A percentile compares a stretch with the other conserved stretches of the same genome.
These are phyloP conservation scores for Fagopyrum homotropicum DNA, from an alignment of 148 eudicot genomes.

Conservation along the genomic window DNA sequence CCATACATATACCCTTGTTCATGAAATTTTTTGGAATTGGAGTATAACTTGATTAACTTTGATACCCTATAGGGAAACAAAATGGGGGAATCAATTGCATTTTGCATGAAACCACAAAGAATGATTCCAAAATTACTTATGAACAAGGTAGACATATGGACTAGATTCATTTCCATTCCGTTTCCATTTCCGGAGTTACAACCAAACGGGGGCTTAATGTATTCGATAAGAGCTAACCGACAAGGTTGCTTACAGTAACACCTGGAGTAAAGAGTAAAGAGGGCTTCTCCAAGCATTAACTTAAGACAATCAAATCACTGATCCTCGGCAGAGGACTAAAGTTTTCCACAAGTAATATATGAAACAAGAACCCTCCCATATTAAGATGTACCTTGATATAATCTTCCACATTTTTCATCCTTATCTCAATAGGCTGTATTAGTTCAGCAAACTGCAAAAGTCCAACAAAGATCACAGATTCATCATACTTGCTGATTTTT, in stretches of 20 bases:
- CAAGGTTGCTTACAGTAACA: not conserved
- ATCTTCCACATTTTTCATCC: conserved; percentile 17
- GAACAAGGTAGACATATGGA: no score
- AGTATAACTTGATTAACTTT: no score
- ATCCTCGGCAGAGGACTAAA: not conserved
- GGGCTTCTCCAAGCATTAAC: not conserved
- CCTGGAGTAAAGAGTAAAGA: not conserved
- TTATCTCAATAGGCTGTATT: conserved; percentile 13
- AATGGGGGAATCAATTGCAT: no score
- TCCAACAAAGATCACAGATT: not conserved
- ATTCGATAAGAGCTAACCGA: not conserved
- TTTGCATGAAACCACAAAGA: no score
- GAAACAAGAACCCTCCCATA: not conserved
- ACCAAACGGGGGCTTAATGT: no score
- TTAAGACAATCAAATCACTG: not conserved
- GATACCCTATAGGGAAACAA: no score
- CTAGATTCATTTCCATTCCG: no score
- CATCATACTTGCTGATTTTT: not conserved
- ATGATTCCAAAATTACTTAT: no score
- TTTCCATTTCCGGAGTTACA: no score
- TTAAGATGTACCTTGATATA: conserved; percentile 9
- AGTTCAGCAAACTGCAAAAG: conserved; percentile 15
- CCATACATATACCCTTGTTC: no score
- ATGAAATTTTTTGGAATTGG: no score
- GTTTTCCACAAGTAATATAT: not conserved